Conservation (phyloP, 2,329 filamentous ascomycete genomes). For the Mollisiaceae sp. region DNA sequence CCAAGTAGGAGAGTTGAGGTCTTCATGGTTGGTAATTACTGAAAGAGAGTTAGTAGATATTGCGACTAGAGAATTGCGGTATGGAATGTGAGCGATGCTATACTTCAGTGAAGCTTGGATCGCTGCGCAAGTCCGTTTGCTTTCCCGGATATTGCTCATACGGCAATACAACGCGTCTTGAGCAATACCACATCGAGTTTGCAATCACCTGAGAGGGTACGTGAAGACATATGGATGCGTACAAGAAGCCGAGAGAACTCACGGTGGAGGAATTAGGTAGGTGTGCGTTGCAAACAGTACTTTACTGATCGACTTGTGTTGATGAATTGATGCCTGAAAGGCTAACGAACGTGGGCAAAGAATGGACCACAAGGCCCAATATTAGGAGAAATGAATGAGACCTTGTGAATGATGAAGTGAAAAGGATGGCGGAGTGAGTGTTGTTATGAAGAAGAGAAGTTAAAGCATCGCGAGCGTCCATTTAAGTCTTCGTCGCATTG, state of each 20-base stretch:
- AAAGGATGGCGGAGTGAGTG: constrained; percentile 7
- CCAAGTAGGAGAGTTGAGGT: constrained; percentile 35
- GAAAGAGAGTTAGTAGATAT: neutral
- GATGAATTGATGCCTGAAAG: constrained; percentile 1
- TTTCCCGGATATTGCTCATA: neutral
- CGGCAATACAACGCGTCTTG: neutral
- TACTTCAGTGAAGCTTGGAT: neutral
- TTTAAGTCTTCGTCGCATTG: neutral
- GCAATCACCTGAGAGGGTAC: neutral
- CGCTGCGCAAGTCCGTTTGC: neutral
- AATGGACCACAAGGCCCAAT: constrained; percentile 20
- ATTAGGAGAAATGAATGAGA: neutral
- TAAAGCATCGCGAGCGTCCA: neutral
- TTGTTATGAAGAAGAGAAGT: constrained; percentile 12
- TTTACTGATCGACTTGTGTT: constrained; percentile 13
- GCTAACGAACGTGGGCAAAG: constrained; percentile 17
- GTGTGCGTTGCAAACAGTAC: neutral
- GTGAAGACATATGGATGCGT: neutral
- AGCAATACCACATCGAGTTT: neutral
- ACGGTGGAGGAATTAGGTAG: constrained; percentile 1
- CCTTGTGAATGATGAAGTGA: constrained; percentile 15
- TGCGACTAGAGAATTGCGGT: neutral
- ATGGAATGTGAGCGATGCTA: neutral
- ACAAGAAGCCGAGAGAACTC: neutral
- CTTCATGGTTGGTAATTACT: constrained; percentile 37